These are phyloP conservation scores for Gymnopus androsaceus DNA, from an alignment of 1,284 basidiomycete species.

Conservation along the genomic window DNA sequence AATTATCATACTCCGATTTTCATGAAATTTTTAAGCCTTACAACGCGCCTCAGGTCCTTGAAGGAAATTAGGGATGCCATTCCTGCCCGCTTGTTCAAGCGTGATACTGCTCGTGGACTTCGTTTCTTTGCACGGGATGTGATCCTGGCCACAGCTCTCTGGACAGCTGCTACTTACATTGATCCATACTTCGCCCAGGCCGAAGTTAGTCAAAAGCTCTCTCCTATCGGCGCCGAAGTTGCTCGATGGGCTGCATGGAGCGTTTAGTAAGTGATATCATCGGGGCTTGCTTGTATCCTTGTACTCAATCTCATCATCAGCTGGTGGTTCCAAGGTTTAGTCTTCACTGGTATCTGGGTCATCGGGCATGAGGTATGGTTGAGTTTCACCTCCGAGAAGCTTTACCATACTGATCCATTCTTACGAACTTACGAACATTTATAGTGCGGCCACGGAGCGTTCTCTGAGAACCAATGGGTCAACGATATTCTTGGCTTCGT, in stretches of 20 bases:
- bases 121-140: slow-evolving; percentile 44
- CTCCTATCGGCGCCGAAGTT: slow-evolving; percentile 37
- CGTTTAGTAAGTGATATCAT: slow-evolving; percentile 12
- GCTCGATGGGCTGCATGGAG: slow-evolving; percentile 32
- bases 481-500: slow-evolving; percentile 47
- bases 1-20: slow-evolving; percentile 11
- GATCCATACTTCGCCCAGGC: slow-evolving; percentile 44
- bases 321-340: slow-evolving; percentile 66
- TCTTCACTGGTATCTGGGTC: slow-evolving; percentile 65
- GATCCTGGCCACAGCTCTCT: slow-evolving; percentile 44
- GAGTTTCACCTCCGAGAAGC: not conserved
- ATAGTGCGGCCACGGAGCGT: slow-evolving; percentile 39
- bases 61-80: slow-evolving; percentile 57
- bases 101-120: slow-evolving; percentile 41
- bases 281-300: not conserved
- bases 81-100: slow-evolving; percentile 47
- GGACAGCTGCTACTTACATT: slow-evolving; percentile 47
- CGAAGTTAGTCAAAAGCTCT: slow-evolving; percentile 29
- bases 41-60: slow-evolving; percentile 38
- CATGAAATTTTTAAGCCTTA: not conserved
- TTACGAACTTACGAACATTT: too few relatives aligned
- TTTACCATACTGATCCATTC: not conserved
- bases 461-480: slow-evolving; percentile 30
- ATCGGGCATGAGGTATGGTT: slow-evolving; percentile 58
- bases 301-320: not conserved